These are phyloP conservation scores for Miscanthus lutarioriparius DNA, from an alignment of 176 grass and related monocot genomes.

Conservation along the genomic window DNA sequence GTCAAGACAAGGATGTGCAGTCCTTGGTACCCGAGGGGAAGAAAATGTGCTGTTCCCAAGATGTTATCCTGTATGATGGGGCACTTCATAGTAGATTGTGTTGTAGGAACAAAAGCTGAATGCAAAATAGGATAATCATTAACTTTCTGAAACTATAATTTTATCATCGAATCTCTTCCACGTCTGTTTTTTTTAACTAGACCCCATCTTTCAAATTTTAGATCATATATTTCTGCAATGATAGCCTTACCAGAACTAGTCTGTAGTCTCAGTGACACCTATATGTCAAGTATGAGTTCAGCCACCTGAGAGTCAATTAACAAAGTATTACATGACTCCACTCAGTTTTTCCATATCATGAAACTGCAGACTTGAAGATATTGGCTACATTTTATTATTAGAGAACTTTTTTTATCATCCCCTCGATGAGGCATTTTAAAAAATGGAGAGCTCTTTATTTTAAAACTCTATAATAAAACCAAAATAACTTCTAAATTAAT, in stretches of 20 bases:
- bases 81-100: constrained; percentile 11
- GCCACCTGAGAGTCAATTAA: not conserved
- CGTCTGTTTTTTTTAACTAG: not conserved
- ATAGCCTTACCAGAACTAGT: not conserved
- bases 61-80: not conserved
- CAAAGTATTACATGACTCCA: not conserved
- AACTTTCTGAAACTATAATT: not conserved
- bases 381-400: not conserved
- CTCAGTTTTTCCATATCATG: not conserved
- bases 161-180: constrained; percentile 13
- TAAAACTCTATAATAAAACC: not conserved
- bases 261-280: too few relatives aligned
- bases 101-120: not conserved
- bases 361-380: not conserved
- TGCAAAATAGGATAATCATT: not conserved
- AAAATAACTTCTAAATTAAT: not conserved
- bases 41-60: not conserved
- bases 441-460: not conserved
- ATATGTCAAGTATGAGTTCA: constrained; percentile 1
- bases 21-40: not conserved
- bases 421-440: not conserved
- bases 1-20: not conserved
- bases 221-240: not conserved
- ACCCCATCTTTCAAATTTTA: constrained; percentile 10
- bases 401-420: not conserved